These are phyloP conservation scores for Talaromyces sp. DNA, from an alignment of 2,329 filamentous ascomycete genomes.

Conservation along the genomic window DNA sequence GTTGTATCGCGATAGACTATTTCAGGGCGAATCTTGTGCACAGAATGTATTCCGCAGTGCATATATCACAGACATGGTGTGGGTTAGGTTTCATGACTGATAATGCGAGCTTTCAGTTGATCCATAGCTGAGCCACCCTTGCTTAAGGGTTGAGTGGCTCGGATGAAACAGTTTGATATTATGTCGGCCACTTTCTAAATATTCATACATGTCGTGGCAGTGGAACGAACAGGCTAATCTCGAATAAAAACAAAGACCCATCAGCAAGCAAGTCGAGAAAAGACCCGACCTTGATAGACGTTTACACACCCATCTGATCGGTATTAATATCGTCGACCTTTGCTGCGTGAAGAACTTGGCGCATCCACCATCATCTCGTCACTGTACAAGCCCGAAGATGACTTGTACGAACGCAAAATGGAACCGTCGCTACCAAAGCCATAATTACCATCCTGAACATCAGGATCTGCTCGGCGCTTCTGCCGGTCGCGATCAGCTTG, in stretches of 20 bases:
- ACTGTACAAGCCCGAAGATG: conserved; percentile 37
- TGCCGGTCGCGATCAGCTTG: conserved; percentile 45
- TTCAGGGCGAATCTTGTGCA: too few relatives aligned
- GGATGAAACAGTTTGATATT: not conserved
- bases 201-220: conserved; percentile 27
- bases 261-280: not conserved
- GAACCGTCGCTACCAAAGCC: conserved; percentile 35
- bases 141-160: not conserved
- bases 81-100: too few relatives aligned
- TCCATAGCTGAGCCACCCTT: not conserved
- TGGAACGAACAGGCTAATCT: conserved; percentile 7
- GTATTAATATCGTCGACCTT: conserved; percentile 21
- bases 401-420: conserved; percentile 7
- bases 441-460: conserved; percentile 38
- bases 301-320: conserved; percentile 6
- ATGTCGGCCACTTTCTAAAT: conserved; percentile 7
- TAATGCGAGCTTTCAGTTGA: too few relatives aligned
- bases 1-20: too few relatives aligned
- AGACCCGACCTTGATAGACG: not conserved
- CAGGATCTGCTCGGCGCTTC: conserved; percentile 30
- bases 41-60: too few relatives aligned
- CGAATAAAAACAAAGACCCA: conserved; percentile 4
- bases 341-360: conserved; percentile 29
- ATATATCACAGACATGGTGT: too few relatives aligned
- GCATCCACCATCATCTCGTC: conserved; percentile 46